A percentile compares a stretch with the other conserved stretches of the same genome.
phyloP scores from a whole-genome alignment of 805 yeast genomes.

The Cyberlindnera meyerae region DNA sequence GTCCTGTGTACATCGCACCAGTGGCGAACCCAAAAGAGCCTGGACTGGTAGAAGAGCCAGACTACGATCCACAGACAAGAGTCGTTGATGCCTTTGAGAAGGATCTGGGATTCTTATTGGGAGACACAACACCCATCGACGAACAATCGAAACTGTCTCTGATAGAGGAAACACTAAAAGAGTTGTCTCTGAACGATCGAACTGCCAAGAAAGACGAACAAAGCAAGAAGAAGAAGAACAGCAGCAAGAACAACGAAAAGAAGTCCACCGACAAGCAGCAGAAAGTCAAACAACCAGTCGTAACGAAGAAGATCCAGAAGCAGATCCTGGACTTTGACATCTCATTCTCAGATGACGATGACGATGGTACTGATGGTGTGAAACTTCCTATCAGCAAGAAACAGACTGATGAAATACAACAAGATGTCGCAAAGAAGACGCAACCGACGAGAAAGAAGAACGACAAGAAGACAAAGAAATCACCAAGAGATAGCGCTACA shows the following conservation, averaged over 20 bases:
- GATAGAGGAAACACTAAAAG: neutral
- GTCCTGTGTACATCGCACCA: conserved; percentile 12
- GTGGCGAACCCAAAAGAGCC: neutral
- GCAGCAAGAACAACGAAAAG: neutral
- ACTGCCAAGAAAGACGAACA: no score
- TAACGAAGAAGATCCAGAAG: conserved; percentile 11
- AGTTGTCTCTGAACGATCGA: no score
- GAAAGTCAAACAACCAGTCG: neutral
- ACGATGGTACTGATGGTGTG: neutral
- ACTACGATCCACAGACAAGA: conserved; percentile 18
- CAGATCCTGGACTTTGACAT: conserved; percentile 21
- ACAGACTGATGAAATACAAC: neutral
- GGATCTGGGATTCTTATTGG: conserved; percentile 17
- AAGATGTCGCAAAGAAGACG: conserved; percentile 2
- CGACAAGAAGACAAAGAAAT: neutral
- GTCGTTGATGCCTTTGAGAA: conserved; percentile 17
- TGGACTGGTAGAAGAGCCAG: neutral
- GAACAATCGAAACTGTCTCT: neutral
- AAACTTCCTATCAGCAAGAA: neutral
- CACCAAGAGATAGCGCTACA: no score
- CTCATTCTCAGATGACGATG: conserved; percentile 15
- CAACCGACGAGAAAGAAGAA: neutral
- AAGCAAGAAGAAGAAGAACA: no score
- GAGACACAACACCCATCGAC: neutral
- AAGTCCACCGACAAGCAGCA: neutral